Evolutionary conservation across 1,284 basidiomycete species (phyloP).

Genomic region (Hymenochaete sp.): DNA sequence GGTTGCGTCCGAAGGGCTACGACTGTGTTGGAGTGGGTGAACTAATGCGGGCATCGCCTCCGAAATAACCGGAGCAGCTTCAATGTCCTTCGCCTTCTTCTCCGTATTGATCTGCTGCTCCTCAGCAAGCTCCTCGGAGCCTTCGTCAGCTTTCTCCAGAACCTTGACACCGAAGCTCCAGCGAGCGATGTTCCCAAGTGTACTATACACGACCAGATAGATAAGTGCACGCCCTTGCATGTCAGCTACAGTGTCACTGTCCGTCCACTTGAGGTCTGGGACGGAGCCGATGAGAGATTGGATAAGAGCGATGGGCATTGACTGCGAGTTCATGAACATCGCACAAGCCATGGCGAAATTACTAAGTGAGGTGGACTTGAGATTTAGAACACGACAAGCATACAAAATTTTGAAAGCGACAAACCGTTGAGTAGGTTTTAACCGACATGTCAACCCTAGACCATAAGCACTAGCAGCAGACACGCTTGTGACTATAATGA

Average conservation of each 20-base stretch:
- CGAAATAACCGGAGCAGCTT: not conserved
- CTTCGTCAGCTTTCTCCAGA: slow-evolving; percentile 57
- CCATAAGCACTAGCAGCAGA: slow-evolving; percentile 50
- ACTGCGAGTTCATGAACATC: slow-evolving; percentile 91
- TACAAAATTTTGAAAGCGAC: slow-evolving; percentile 17
- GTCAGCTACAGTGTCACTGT: slow-evolving; percentile 71
- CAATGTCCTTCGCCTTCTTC: slow-evolving; percentile 1
- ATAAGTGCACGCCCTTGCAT: slow-evolving; percentile 91
- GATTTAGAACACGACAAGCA: not conserved
- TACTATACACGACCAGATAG: slow-evolving; percentile 88
- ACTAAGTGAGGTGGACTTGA: slow-evolving; percentile 34
- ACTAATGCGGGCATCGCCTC: not conserved
- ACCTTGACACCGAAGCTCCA: slow-evolving; percentile 53
- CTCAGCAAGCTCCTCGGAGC: slow-evolving; percentile 8
- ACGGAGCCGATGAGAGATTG: slow-evolving; percentile 86
- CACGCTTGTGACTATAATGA: slow-evolving; percentile 58
- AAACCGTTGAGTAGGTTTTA: slow-evolving; percentile 57
- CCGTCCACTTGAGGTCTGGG: slow-evolving; percentile 74
- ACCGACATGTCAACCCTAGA: slow-evolving; percentile 40
- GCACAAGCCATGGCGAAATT: slow-evolving; percentile 79
- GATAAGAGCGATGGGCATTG: slow-evolving; percentile 86
- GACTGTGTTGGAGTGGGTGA: slow-evolving; percentile 1
- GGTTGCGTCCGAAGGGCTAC: slow-evolving; percentile 2
- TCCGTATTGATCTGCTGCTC: no score
- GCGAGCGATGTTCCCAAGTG: slow-evolving; percentile 83